phyloP scores from a whole-genome alignment of 225 moss, liverwort and hornwort species.

The Marchantia paleacea region DNA sequence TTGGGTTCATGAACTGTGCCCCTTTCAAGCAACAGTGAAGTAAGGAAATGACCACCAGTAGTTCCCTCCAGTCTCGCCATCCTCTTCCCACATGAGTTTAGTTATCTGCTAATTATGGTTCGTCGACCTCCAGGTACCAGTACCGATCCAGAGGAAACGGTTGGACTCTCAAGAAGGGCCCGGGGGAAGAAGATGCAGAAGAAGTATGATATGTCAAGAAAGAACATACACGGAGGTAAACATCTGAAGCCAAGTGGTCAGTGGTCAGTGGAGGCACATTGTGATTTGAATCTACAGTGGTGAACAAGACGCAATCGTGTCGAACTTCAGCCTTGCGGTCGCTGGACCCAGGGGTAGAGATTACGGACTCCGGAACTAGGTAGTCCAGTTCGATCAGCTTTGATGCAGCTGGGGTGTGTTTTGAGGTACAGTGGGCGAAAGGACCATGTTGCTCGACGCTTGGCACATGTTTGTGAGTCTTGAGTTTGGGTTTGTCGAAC shows the following conservation, averaged over 20 bases:
- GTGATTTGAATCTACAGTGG: not conserved
- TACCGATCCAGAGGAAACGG: no score
- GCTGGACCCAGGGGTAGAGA: not conserved
- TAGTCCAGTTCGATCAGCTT: not conserved
- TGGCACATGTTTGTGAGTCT: not conserved
- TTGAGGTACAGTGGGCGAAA: not conserved
- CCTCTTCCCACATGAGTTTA: not conserved
- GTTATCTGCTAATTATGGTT: not conserved
- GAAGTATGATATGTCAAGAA: not conserved
- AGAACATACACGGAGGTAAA: not conserved
- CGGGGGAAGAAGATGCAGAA: no score
- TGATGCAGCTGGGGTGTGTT: not conserved
- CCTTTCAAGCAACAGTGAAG: not conserved
- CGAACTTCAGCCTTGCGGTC: not conserved
- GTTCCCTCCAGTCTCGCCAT: not conserved
- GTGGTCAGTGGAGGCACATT: not conserved
- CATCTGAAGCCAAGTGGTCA: not conserved
- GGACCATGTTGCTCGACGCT: not conserved
- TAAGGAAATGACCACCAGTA: not conserved
- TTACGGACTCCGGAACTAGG: not conserved
- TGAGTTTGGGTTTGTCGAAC: not conserved
- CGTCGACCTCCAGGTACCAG: not conserved
- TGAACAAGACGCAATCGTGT: not conserved
- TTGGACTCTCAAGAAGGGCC: slow-evolving; percentile 3
- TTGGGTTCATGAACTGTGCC: not conserved